Evolutionary conservation across 2,329 filamentous ascomycete species (phyloP).

Genomic region (Zarea fungicola): DNA sequence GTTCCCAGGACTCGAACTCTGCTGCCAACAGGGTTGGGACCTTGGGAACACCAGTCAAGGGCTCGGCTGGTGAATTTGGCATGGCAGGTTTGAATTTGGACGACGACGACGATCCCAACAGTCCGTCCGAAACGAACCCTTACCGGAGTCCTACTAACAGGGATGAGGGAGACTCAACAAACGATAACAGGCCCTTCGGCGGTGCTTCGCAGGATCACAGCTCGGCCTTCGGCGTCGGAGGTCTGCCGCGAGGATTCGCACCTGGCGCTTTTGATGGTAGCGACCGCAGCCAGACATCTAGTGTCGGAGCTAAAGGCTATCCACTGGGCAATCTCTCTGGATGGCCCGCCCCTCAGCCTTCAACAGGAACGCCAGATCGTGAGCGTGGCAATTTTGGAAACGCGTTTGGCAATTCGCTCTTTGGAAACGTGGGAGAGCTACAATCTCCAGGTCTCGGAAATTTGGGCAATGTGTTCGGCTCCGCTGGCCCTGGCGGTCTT

Average conservation of each 20-base stretch:
- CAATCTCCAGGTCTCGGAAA: conserved; percentile 68
- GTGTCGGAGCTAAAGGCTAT: conserved; percentile 73
- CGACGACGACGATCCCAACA: conserved; percentile 64
- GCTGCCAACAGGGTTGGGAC: conserved; percentile 32
- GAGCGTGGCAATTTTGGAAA: conserved; percentile 51
- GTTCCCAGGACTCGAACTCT: conserved; percentile 63
- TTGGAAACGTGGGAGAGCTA: conserved; percentile 70
- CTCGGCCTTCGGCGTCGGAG: conserved; percentile 51
- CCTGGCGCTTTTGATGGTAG: conserved; percentile 60
- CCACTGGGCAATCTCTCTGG: conserved; percentile 58
- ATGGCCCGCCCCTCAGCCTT: conserved; percentile 53
- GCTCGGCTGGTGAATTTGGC: conserved; percentile 53
- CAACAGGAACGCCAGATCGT: conserved; percentile 63
- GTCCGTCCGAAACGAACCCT: conserved; percentile 92
- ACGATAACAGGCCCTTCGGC: conserved; percentile 43
- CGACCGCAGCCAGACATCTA: conserved; percentile 90
- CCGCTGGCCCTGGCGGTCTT: conserved; percentile 48
- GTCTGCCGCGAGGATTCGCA: conserved; percentile 46
- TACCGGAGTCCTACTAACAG: conserved; percentile 82
- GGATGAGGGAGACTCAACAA: conserved; percentile 51
- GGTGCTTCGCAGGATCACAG: conserved; percentile 33
- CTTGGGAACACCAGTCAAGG: conserved; percentile 52
- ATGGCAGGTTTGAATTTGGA: conserved; percentile 57
- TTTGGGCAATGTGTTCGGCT: conserved; percentile 65
- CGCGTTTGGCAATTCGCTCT: conserved; percentile 74